These are phyloP conservation scores for Croton setiger DNA, from an alignment of 441 rosid genomes.

Conservation along the genomic window DNA sequence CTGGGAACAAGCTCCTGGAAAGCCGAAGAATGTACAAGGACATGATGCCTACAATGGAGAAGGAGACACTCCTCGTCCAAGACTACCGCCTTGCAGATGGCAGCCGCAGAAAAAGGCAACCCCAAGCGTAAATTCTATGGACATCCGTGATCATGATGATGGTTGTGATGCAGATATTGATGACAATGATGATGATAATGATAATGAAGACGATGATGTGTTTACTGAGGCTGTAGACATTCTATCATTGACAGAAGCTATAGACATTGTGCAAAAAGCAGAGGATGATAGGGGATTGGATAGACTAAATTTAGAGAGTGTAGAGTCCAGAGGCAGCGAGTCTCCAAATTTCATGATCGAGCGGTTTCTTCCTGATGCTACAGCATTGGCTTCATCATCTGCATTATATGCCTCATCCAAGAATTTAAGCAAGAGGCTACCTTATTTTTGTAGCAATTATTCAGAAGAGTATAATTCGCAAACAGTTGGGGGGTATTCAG, in stretches of 20 bases:
- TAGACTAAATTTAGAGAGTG: constrained; percentile 35
- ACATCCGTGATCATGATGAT: constrained; percentile 14
- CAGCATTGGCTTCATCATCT: constrained; percentile 59
- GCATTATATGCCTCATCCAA: constrained; percentile 23
- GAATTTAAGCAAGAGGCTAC: constrained; percentile 30
- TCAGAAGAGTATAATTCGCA: constrained; percentile 21
- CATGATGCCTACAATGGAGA: constrained; percentile 10
- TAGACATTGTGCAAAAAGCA: constrained; percentile 63
- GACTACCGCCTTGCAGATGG: constrained; percentile 68
- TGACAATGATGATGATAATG: constrained; percentile 18
- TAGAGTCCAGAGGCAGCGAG: constrained; percentile 24
- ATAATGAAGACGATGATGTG: constrained; percentile 26
- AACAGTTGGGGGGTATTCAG: constrained; percentile 19
- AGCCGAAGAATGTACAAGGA: constrained; percentile 45
- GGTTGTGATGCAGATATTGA: constrained; percentile 34
- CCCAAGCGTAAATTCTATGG: background rate
- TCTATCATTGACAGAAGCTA: constrained; percentile 73
- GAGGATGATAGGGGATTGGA: constrained; percentile 39
- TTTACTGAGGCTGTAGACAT: constrained; percentile 49
- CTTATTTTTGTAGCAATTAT: constrained; percentile 29
- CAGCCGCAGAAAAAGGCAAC: constrained; percentile 14
- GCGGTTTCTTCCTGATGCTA: constrained; percentile 80
- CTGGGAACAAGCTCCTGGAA: constrained; percentile 88
- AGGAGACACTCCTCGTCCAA: constrained; percentile 57
- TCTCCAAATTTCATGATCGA: constrained; percentile 73